A percentile compares a stretch with the other conserved stretches of the same genome.
phyloP scores from a whole-genome alignment of 2,329 filamentous ascomycete species.

The Diaporthe citriasiana region DNA sequence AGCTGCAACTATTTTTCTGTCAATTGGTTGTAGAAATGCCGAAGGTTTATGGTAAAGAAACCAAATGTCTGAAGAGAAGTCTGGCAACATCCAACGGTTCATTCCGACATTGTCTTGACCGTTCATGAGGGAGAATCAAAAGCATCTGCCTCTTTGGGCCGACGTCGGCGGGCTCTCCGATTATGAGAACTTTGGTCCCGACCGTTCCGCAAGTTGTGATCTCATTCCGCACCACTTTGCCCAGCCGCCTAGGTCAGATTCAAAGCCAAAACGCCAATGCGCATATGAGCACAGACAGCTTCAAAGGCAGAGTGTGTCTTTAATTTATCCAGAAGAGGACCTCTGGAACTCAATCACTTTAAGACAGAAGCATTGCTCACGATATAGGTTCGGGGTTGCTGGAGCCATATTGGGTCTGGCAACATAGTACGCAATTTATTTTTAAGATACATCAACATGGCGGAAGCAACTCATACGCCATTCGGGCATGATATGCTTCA shows the following conservation, averaged over 20 bases:
- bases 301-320: background rate
- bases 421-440: background rate
- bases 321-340: background rate
- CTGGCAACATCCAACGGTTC: background rate
- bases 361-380: background rate
- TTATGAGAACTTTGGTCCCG: too few relatives aligned
- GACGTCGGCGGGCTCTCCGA: background rate
- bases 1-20: too few relatives aligned
- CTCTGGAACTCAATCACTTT: background rate
- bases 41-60: too few relatives aligned
- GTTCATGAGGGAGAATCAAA: background rate
- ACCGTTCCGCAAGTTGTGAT: background rate
- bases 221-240: background rate
- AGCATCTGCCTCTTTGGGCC: background rate
- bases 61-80: too few relatives aligned
- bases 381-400: too few relatives aligned
- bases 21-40: too few relatives aligned
- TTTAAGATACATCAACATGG: background rate
- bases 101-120: background rate
- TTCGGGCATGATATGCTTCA: constrained; percentile 8
- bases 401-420: accelerated
- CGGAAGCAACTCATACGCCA: background rate
- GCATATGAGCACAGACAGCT: constrained; percentile 7
- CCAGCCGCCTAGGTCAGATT: background rate
- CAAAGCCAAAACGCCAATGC: background rate